A percentile compares a stretch with the other conserved stretches of the same genome.
Conservation (phyloP, 768 basidiomycete species). For the Ramaria sp. region DNA sequence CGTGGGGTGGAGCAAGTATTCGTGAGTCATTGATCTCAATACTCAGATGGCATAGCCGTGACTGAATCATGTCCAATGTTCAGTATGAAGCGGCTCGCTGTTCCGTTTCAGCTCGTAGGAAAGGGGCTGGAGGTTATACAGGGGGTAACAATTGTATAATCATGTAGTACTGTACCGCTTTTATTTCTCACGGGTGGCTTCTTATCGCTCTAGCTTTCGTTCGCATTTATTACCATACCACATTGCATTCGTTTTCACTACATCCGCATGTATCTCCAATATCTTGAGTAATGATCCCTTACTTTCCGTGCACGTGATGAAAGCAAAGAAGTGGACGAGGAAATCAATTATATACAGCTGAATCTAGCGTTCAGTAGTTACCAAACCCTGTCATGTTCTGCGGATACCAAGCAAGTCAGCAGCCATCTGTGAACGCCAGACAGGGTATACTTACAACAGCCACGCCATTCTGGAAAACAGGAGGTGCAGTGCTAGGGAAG, state of each 20-base stretch:
- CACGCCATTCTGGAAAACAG: conserved; percentile 45
- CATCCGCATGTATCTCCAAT: conserved; percentile 1
- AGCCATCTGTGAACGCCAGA: conserved; percentile 1
- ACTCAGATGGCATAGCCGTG: neutral
- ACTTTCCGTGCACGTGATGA: neutral
- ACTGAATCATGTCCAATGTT: no score
- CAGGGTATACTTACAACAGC: conserved; percentile 41
- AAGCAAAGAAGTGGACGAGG: neutral
- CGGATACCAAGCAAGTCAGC: neutral
- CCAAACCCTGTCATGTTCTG: conserved; percentile 62
- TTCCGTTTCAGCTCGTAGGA: conserved; percentile 64
- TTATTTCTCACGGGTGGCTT: neutral
- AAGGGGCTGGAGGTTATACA: conserved; percentile 32
- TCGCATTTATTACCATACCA: neutral
- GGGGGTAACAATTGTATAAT: neutral
- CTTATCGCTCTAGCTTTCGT: neutral
- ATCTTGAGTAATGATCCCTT: neutral
- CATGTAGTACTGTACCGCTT: neutral
- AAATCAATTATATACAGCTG: neutral
- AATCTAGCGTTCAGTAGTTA: conserved; percentile 19
- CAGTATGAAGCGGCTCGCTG: conserved; percentile 77
- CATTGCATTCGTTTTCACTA: neutral
- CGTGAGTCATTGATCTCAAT: conserved; percentile 1
- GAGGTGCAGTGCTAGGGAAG: conserved; percentile 55
- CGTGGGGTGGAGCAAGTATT: conserved; percentile 92